Base-by-base conservation (phyloP, 352 stramenopile genomes). In the Pythium sukuiense region DNA sequence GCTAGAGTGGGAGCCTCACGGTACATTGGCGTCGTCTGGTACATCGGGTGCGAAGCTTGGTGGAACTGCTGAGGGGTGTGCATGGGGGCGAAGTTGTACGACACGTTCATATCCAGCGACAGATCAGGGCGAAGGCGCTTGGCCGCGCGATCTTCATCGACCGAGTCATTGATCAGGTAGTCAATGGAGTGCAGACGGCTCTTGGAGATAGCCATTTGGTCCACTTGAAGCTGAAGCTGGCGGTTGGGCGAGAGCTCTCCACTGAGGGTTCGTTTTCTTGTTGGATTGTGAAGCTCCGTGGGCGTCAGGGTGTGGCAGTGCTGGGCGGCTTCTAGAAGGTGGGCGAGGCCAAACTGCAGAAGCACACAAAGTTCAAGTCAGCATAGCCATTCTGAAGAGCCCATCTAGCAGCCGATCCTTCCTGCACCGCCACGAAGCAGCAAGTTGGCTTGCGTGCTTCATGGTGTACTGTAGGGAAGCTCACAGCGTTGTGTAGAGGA, bases 281-380 rank as follows among this genome's bases (percentile, higher is more conserved):
- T 58, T 63, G 24, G 30, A 24, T 64, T 63, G 49, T 52, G 61
- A 45, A 59, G 32, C 37, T 60, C 20, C 18, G 49, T 46, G 2
- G 33, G 16, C 7, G 32, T 52, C 39, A 61, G 52, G 20, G 33
- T 37, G 57, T 64, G 67, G 61, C 68, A 76, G 39, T 90, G 79
- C 68, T 90, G 72, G 8, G 77, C 79, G 2, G 81, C 79, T 81
- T 90, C 77, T 0, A 90, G 59, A 27, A 90, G 73, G 20, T 86
- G 77, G 11, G 60, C 79, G 43, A 90, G 72, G 13, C 79, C 81
- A 68, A 86, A 80, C 78, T 90, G 52, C 32, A 61, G 37, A 49
- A 37, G 8, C 8, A 54, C 14, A 69, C 27, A 55, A 74, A 61
- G 39, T 24, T 48, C 39, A 76, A 65, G 30, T 69, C 2, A 48